Conservation (phyloP, 1,284 basidiomycete genomes). For the Coriolopsis trogii region DNA sequence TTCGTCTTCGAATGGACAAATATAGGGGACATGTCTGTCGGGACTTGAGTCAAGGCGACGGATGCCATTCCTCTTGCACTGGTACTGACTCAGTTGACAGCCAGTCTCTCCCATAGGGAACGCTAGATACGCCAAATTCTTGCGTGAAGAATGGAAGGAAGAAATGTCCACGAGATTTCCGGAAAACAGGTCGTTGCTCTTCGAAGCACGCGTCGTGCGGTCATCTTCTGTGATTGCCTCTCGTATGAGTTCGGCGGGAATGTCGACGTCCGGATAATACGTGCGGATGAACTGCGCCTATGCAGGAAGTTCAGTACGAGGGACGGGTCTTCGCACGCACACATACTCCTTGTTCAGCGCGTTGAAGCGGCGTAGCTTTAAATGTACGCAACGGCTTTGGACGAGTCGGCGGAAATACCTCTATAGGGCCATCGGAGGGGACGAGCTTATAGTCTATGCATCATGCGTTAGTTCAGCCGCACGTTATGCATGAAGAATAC, state of each 20-base stretch:
- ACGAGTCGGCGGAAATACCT: constrained; percentile 61
- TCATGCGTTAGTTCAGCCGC: background rate
- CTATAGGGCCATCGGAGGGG: constrained; percentile 35
- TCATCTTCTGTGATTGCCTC: constrained; percentile 54
- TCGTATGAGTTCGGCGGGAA: constrained; percentile 62
- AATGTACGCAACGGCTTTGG: constrained; percentile 35
- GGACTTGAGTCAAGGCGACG: background rate
- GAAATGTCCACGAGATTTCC: constrained; percentile 55
- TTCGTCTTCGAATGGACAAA: constrained; percentile 30
- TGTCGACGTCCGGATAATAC: constrained; percentile 70
- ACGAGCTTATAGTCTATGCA: constrained; percentile 30
- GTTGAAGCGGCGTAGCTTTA: constrained; percentile 42
- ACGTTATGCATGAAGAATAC: constrained; percentile 1
- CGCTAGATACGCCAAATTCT: constrained; percentile 40
- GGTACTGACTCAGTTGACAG: constrained; percentile 58
- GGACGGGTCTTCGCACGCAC: background rate
- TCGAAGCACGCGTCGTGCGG: constrained; percentile 34
- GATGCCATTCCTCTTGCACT: background rate
- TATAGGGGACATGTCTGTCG: constrained; percentile 55
- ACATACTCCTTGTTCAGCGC: constrained; percentile 66
- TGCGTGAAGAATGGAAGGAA: constrained; percentile 32
- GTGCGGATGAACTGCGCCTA: constrained; percentile 74
- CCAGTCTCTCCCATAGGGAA: constrained; percentile 68
- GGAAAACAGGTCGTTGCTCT: constrained; percentile 54
- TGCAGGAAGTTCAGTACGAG: constrained; percentile 3